Evolutionary conservation across 345 rosid genomes (phyloP), one percentile per base, ranked within the genome.

Genomic region (Cochlearia excelsa): DNA sequence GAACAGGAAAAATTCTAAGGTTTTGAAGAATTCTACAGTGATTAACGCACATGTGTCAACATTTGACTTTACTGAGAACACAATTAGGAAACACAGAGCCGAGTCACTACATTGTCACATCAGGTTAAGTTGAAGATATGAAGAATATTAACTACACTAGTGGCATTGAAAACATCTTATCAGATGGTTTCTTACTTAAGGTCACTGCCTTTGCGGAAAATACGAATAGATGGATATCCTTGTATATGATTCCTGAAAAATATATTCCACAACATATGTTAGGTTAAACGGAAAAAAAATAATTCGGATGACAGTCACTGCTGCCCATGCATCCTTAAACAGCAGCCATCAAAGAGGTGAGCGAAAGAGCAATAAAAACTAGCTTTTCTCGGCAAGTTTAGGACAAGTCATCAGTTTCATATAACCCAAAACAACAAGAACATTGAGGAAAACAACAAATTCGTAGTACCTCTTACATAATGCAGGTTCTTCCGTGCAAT

Each of bases 211-310:
- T 82, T 85, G 56, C 95, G 99, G 63, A 94, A 94, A 74, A 94
- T 94, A 59, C 99, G 87, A 80, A 94, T 82, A 29, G 99, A 89
- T 52, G 97, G 99, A 76, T 94, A 94, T 29, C 90, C 99, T 76
- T 94, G 99, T 59, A 94, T 74, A 78, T 94, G 99, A 77, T 84
- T 66, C 82, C 97, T 90, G 83, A 68, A 70, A 47, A 26, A 26
- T 9, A 51, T 28, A 70, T 51, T 37, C 26, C 61, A 58, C 43
- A 39, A 51, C 26, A 51, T 30, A 11, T 51, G 57, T 46, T 7
- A 45, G 27, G 6, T 51, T 33, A 70, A 57, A 54, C 23, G 23
- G 0, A 16, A 33, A 30, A 35, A 37, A 56, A 41, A 26, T 39
- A 10, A 23, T 38, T 7, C 7, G 10, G 7, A 31, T 31, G 61